phyloP scores from a whole-genome alignment of 2,329 filamentous ascomycete species.

The Dactylellina parvicollis region DNA sequence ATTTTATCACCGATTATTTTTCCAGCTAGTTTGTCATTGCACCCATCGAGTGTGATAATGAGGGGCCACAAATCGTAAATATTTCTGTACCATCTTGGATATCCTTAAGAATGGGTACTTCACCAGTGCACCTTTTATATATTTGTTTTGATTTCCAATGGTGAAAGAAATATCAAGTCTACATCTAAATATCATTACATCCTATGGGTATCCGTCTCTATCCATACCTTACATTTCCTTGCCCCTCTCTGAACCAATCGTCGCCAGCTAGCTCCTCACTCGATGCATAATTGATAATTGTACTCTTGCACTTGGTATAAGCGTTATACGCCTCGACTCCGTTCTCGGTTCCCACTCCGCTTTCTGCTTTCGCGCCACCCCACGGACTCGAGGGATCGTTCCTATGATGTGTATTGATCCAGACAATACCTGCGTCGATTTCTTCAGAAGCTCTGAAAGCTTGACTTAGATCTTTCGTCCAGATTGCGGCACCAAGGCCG shows the following conservation, averaged over 20 bases:
- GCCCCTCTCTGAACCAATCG: slow-evolving; percentile 74
- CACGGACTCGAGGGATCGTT: slow-evolving; percentile 78
- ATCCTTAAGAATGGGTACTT: too few relatives aligned
- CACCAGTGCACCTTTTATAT: too few relatives aligned
- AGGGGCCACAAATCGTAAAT: too few relatives aligned
- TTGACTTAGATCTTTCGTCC: slow-evolving; percentile 51
- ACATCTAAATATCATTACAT: neutral
- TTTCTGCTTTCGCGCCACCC: slow-evolving; percentile 72
- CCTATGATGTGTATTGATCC: slow-evolving; percentile 70
- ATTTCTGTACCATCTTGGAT: too few relatives aligned
- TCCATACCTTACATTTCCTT: slow-evolving; percentile 70
- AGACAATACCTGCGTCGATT: slow-evolving; percentile 66
- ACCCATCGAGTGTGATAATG: too few relatives aligned
- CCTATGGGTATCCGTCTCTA: slow-evolving; percentile 58
- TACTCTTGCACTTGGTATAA: slow-evolving; percentile 72
- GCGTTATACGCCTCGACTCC: slow-evolving; percentile 72
- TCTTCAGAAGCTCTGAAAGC: slow-evolving; percentile 63
- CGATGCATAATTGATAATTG: slow-evolving; percentile 74
- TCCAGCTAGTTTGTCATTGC: too few relatives aligned
- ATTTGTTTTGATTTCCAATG: too few relatives aligned
- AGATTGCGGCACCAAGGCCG: slow-evolving; percentile 58
- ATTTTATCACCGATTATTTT: too few relatives aligned
- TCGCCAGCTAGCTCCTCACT: slow-evolving; percentile 68
- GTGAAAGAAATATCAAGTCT: neutral
- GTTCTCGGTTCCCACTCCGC: slow-evolving; percentile 78